Base-by-base conservation (phyloP, 768 basidiomycete genomes). In the Piloderma croceum region DNA sequence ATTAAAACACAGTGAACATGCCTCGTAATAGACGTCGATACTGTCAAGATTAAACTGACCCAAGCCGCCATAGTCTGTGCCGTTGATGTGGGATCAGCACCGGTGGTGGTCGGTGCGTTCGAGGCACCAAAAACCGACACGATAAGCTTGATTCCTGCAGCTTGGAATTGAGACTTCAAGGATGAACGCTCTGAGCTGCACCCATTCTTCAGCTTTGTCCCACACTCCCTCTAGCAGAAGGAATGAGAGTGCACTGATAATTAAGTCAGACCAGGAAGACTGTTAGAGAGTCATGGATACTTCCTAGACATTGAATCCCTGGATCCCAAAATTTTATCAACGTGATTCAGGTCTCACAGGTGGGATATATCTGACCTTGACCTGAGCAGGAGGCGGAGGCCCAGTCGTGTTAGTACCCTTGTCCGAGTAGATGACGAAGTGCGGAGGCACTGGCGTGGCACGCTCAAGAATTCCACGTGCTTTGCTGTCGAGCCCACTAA, bases 41-140 rank as follows among this genome's bases (percentile, higher is more conserved):
- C 83, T 83, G 49, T 85, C 83, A 13, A 86, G 60, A 35, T 65
- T 58, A 43, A 70, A 81, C 49, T 76, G 48, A 85, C 83, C 65
- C 70, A 87, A 10, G 70, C 70, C 0, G 83, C 81, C 56, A 86
- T 69, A 2, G 71, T 74, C 45, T 78, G 74, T 2, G 84, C 84
- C 12, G 76, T 74, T 6, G 63, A 61, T 6, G 76, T 61, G 15
- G 83, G 77, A 56, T 86, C 78, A n/a, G 73, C 75, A 33, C 72
- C 70, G 9, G 50, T 60, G 7, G 71, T 66, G 6, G 81, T 84
- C 3, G 83, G 82, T 15, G 64, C 61, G 50, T 79, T 74, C 5
- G 65, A 58, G 6, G 57, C 63, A 23, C 80, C 81, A 51, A 81
- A 84, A 2, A 70, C 75, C 21, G 80, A 80, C 7, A 83, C 82